A percentile compares a stretch with the other conserved stretches of the same genome.
phyloP scores from a whole-genome alignment of 495 filamentous ascomycete genomes.

The Trichoderma orchidacearum region DNA sequence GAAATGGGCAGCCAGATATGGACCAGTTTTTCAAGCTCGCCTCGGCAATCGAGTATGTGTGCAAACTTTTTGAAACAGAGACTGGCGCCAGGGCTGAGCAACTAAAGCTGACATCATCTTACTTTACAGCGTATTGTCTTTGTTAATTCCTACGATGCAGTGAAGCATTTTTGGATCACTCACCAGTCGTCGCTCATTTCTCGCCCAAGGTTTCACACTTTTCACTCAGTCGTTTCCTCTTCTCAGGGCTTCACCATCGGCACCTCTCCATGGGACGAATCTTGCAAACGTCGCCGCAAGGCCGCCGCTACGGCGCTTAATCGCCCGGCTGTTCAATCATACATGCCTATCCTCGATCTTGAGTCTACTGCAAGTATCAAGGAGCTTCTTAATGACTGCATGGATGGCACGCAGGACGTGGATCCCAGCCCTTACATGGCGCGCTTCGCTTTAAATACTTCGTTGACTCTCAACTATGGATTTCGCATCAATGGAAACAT shows the following conservation, averaged over 20 bases:
- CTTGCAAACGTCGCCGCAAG: conserved; percentile 56
- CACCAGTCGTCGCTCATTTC: conserved; percentile 60
- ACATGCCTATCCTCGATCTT: conserved; percentile 62
- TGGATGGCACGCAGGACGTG: conserved; percentile 42
- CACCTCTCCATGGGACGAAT: conserved; percentile 62
- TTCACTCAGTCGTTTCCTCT: conserved; percentile 56
- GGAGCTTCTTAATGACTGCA: conserved; percentile 44
- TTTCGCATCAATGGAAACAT: conserved; percentile 43
- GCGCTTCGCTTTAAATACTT: conserved; percentile 53
- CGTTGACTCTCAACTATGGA: conserved; percentile 53
- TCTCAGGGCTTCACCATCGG: conserved; percentile 63
- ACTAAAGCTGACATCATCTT: background rate
- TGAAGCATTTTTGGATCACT: conserved; percentile 56
- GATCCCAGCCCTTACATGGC: conserved; percentile 55
- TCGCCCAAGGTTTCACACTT: conserved; percentile 55
- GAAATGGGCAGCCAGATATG: conserved; percentile 46
- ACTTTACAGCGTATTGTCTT: conserved; percentile 44
- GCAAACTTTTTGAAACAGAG: background rate
- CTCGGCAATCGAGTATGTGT: conserved; percentile 45
- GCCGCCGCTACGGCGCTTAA: conserved; percentile 59
- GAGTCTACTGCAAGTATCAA: conserved; percentile 51
- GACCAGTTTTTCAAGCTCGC: conserved; percentile 54
- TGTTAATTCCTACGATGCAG: conserved; percentile 55
- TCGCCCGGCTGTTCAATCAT: conserved; percentile 48
- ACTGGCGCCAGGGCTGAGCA: no score